A percentile compares a stretch with the other conserved stretches of the same genome.
These are phyloP conservation scores for Aspergillus sp. DNA, from an alignment of 2,329 filamentous ascomycete species.

Conservation along the genomic window DNA sequence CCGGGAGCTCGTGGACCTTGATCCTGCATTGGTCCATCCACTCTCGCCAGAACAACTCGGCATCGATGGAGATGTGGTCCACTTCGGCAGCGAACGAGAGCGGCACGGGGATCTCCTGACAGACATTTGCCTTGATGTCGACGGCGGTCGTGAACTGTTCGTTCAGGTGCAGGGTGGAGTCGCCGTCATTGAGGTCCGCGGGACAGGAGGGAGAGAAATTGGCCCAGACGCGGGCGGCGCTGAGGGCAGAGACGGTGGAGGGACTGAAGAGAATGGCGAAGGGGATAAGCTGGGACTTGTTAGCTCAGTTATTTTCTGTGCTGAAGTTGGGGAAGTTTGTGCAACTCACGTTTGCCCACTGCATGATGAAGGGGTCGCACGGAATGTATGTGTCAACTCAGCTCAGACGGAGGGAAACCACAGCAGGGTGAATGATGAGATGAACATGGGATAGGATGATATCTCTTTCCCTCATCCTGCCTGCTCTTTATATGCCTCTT, in stretches of 20 bases:
- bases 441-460: background rate
- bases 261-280: conserved; percentile 19
- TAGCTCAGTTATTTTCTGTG: conserved; percentile 50
- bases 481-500: background rate
- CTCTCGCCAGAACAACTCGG: conserved; percentile 20
- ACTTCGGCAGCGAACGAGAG: conserved; percentile 23
- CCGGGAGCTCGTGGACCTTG: conserved; percentile 32
- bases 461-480: background rate
- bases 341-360: conserved; percentile 8
- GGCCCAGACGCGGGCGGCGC: conserved; percentile 28
- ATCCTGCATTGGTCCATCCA: conserved; percentile 27
- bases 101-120: conserved; percentile 26
- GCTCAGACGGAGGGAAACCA: background rate
- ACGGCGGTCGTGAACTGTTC: conserved; percentile 21
- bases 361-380: background rate
- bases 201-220: conserved; percentile 32
- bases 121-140: conserved; percentile 22
- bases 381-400: background rate
- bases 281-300: conserved; percentile 16
- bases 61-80: conserved; percentile 27
- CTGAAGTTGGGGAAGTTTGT: background rate
- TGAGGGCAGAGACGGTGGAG: conserved; percentile 18
- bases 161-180: background rate
- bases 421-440: background rate
- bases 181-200: background rate